Percentiles rank a stretch among this genome's conserved stretches.
Evolutionary conservation across 768 basidiomycete species (phyloP).

Genomic region (Auricularia heimuer): DNA sequence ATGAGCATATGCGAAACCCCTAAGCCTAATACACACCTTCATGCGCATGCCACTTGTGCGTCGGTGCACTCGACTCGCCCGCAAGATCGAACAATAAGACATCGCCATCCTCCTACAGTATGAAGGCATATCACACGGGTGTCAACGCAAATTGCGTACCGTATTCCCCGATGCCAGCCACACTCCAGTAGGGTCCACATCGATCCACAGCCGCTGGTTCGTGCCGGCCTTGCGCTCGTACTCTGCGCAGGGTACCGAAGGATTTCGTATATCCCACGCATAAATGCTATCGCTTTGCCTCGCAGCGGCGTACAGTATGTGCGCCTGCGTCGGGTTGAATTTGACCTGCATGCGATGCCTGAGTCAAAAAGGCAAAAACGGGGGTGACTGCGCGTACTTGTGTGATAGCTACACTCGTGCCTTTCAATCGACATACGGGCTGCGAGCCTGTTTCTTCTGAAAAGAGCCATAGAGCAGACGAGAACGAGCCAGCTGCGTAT

Average conservation of each 20-base stretch:
- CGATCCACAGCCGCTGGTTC: conserved; percentile 75
- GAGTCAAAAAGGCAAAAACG: conserved; percentile 24
- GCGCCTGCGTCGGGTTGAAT: conserved; percentile 66
- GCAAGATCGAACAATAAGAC: conserved; percentile 50
- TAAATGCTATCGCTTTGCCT: conserved; percentile 54
- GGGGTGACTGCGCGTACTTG: conserved; percentile 37
- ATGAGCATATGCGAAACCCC: background rate
- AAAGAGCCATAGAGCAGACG: conserved; percentile 57
- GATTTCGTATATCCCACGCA: conserved; percentile 70
- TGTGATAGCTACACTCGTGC: conserved; percentile 32
- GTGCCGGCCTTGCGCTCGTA: conserved; percentile 30
- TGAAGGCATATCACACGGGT: background rate
- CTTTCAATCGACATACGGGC: conserved; percentile 55
- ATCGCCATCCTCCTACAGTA: conserved; percentile 38
- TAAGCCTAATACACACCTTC: conserved; percentile 32
- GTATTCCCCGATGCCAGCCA: conserved; percentile 60
- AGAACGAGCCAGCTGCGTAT: conserved; percentile 61
- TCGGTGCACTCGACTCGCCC: conserved; percentile 15
- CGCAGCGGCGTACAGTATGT: conserved; percentile 71
- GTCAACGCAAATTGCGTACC: conserved; percentile 31
- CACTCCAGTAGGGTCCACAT: conserved; percentile 57
- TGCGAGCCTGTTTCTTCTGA: conserved; percentile 44
- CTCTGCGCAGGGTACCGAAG: conserved; percentile 30
- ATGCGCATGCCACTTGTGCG: conserved; percentile 42
- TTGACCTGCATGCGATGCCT: conserved; percentile 37